Conservation (phyloP, 1,284 basidiomycete genomes). For the Ganoderma sp. region DNA sequence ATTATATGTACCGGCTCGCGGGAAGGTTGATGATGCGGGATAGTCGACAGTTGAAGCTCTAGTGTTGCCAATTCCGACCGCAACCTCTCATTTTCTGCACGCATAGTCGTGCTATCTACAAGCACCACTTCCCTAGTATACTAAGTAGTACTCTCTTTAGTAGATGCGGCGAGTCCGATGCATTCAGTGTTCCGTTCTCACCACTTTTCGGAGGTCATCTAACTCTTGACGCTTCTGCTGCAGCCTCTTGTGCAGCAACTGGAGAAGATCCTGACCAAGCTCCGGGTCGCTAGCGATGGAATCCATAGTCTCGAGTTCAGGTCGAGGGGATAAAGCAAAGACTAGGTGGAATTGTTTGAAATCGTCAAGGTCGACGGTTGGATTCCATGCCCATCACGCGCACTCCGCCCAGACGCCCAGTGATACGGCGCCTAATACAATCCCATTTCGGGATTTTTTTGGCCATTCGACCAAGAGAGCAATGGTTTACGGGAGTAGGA, state of each 20-base stretch:
- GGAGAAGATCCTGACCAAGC: constrained; percentile 21
- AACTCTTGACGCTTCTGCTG: constrained; percentile 22
- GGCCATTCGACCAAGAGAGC: neutral
- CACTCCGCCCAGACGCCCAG: too few species aligned
- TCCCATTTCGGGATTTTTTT: neutral
- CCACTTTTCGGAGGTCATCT: constrained; percentile 15
- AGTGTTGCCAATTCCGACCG: constrained; percentile 14
- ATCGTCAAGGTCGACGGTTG: neutral
- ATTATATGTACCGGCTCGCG: neutral
- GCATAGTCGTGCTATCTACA: constrained; percentile 16
- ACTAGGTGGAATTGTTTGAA: neutral
- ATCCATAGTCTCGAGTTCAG: constrained; percentile 15
- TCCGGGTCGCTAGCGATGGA: constrained; percentile 15
- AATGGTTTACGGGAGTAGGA: neutral
- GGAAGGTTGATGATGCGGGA: constrained; percentile 4
- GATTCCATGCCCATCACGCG: too few species aligned
- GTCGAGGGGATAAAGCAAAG: neutral
- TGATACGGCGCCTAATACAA: neutral
- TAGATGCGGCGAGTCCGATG: too few species aligned
- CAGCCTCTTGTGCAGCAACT: constrained; percentile 25
- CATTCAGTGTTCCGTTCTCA: constrained; percentile 4
- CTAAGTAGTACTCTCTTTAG: neutral
- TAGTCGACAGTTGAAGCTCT: constrained; percentile 1
- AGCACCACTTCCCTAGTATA: constrained; percentile 6
- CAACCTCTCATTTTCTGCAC: constrained; percentile 17